These are phyloP conservation scores for Moesziomyces sp. DNA, from an alignment of 1,284 basidiomycete genomes.

Conservation along the genomic window DNA sequence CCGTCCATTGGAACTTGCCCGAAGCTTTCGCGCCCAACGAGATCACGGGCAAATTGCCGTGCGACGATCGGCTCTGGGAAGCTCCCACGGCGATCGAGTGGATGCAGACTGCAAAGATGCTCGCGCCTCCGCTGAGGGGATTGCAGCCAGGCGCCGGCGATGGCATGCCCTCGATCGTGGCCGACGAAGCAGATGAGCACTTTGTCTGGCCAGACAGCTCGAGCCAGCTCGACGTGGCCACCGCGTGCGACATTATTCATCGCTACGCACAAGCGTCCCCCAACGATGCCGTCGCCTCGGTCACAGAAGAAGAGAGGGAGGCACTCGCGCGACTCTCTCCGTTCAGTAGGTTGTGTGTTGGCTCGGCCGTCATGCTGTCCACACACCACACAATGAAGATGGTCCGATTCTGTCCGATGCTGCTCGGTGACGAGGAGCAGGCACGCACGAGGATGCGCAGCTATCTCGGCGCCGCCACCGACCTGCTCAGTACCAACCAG, in stretches of 20 bases:
- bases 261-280: constrained; percentile 3
- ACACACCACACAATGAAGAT: constrained; percentile 25
- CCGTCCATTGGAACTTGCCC: constrained; percentile 21
- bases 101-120: constrained; percentile 11
- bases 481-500: constrained; percentile 15
- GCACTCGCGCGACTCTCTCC: constrained; percentile 6
- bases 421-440: constrained; percentile 16
- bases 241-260: constrained; percentile 10
- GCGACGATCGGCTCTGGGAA: constrained; percentile 21
- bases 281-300: background rate
- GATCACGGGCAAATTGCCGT: constrained; percentile 18
- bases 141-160: background rate
- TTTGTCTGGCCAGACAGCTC: constrained; percentile 13
- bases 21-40: constrained; percentile 17
- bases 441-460: constrained; percentile 7
- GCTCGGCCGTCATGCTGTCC: constrained; percentile 14
- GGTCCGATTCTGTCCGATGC: constrained; percentile 20
- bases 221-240: constrained; percentile 4
- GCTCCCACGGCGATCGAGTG: constrained; percentile 17
- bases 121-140: background rate
- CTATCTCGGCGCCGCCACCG: constrained; percentile 11
- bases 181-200: background rate
- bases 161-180: background rate
- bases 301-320: constrained; percentile 7
- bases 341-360: constrained; percentile 21